Conservation (phyloP, 179 eudicot species). For the Actinidia chinensis region DNA sequence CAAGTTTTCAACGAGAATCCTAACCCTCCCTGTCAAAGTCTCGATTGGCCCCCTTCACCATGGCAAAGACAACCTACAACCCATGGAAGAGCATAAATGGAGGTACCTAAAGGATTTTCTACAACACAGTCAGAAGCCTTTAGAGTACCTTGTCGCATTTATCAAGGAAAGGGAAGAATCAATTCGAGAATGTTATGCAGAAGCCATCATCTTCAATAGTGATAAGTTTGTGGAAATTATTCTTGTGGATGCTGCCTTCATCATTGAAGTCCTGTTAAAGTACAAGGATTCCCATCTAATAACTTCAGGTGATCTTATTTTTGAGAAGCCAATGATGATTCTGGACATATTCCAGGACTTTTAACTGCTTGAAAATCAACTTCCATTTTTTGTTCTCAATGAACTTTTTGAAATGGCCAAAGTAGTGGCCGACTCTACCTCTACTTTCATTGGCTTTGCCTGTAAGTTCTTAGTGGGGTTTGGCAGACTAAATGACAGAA, state of each 20-base stretch:
- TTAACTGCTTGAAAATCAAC: no score
- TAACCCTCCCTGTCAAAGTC: not conserved
- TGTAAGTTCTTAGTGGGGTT: no score
- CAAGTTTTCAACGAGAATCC: not conserved
- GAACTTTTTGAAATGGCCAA: no score
- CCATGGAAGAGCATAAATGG: slow-evolving; percentile 1
- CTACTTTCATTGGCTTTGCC: no score
- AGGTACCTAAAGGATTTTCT: not conserved
- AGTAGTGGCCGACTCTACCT: no score
- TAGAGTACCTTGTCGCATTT: slow-evolving; percentile 19
- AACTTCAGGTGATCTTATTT: no score
- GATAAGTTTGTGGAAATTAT: slow-evolving; percentile 32
- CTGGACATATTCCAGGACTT: no score
- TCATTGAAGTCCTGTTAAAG: slow-evolving; percentile 35
- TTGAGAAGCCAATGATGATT: no score
- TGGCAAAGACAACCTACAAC: not conserved
- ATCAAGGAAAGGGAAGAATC: slow-evolving; percentile 26
- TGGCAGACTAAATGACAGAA: no score
- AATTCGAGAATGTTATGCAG: slow-evolving; percentile 32
- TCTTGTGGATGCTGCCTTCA: slow-evolving; percentile 10
- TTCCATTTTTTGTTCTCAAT: no score
- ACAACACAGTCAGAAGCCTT: slow-evolving; percentile 18
- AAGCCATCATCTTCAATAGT: slow-evolving; percentile 19
- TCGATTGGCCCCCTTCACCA: slow-evolving; percentile 1
- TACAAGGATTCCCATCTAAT: no score